Percentiles rank a stretch among this genome's conserved stretches.
Conservation (phyloP, 2,329 filamentous ascomycete species). For the Lojkania enalia region DNA sequence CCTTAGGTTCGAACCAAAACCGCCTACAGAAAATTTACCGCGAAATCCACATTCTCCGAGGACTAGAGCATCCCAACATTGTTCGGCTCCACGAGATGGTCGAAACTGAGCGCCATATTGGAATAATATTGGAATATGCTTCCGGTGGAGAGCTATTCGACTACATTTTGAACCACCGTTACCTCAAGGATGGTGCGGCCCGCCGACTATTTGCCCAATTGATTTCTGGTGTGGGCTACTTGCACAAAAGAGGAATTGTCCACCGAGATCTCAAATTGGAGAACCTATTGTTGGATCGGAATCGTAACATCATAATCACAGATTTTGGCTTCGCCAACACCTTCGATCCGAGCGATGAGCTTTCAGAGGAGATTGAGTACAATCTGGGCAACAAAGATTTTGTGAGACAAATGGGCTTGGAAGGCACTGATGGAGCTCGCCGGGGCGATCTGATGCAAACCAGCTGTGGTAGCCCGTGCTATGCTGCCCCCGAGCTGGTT, state of each 20-base stretch:
- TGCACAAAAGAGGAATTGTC: constrained; percentile 98
- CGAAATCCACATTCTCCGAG: constrained; percentile 87
- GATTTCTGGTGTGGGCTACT: constrained; percentile 92
- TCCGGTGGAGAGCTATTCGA: constrained; percentile 98
- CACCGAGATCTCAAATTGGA: constrained; percentile 96
- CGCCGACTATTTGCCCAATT: constrained; percentile 92
- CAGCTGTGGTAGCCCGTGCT: constrained; percentile 96
- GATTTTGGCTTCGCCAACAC: constrained; percentile 99
- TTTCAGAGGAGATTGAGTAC: constrained; percentile 87
- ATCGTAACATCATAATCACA: constrained; percentile 99
- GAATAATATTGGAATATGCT: constrained; percentile 97
- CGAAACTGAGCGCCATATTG: constrained; percentile 94
- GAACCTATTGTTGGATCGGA: constrained; percentile 90
- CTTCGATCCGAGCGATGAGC: constrained; percentile 85
- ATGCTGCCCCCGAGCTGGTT: constrained; percentile 93
- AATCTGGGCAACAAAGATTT: constrained; percentile 85
- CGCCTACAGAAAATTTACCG: constrained; percentile 95
- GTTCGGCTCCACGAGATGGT: constrained; percentile 98
- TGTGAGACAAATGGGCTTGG: constrained; percentile 83
- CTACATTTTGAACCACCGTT: constrained; percentile 95
- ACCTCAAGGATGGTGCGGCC: constrained; percentile 90
- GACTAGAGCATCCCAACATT: constrained; percentile 93
- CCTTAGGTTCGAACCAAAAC: constrained; percentile 82
- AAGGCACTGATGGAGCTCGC: constrained; percentile 75
- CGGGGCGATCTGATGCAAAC: constrained; percentile 98